These are phyloP conservation scores for Talaromyces pinophilus DNA, from an alignment of 2,329 filamentous ascomycete species.

Conservation along the genomic window DNA sequence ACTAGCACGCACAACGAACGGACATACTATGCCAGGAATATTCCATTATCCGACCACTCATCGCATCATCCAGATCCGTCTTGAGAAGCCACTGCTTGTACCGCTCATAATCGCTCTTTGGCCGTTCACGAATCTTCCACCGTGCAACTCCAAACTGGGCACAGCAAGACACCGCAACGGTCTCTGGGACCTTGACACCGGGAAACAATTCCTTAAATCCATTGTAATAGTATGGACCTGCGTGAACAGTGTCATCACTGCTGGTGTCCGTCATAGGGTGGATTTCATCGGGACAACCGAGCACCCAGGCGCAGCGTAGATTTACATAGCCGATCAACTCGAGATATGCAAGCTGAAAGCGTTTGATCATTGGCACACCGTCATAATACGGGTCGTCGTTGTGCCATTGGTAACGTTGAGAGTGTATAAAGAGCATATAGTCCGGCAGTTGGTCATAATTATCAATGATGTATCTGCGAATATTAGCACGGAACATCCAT, in stretches of 20 bases:
- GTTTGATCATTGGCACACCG: conserved; percentile 51
- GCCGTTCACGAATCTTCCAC: conserved; percentile 49
- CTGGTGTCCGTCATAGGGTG: conserved; percentile 48
- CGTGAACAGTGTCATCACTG: conserved; percentile 47
- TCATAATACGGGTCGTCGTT: conserved; percentile 57
- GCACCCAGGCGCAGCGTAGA: conserved; percentile 54
- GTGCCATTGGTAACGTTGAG: conserved; percentile 48
- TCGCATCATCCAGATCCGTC: conserved; percentile 50
- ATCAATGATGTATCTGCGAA: conserved; percentile 45
- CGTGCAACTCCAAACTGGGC: conserved; percentile 57
- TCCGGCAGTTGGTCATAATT: conserved; percentile 45
- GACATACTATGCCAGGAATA: conserved; percentile 61
- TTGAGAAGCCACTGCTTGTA: conserved; percentile 53
- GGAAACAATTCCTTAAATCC: conserved; percentile 55
- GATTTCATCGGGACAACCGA: conserved; percentile 56
- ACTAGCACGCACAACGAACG: not conserved
- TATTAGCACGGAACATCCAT: not conserved
- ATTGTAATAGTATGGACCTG: conserved; percentile 51
- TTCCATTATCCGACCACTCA: conserved; percentile 58
- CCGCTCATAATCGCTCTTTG: conserved; percentile 51
- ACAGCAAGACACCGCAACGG: conserved; percentile 56
- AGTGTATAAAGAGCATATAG: conserved; percentile 46
- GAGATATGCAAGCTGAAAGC: conserved; percentile 53
- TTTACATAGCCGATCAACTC: conserved; percentile 56
- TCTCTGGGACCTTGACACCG: conserved; percentile 41